These are phyloP conservation scores for Botrytis paeoniae DNA, from an alignment of 2,329 filamentous ascomycete species.

Conservation along the genomic window DNA sequence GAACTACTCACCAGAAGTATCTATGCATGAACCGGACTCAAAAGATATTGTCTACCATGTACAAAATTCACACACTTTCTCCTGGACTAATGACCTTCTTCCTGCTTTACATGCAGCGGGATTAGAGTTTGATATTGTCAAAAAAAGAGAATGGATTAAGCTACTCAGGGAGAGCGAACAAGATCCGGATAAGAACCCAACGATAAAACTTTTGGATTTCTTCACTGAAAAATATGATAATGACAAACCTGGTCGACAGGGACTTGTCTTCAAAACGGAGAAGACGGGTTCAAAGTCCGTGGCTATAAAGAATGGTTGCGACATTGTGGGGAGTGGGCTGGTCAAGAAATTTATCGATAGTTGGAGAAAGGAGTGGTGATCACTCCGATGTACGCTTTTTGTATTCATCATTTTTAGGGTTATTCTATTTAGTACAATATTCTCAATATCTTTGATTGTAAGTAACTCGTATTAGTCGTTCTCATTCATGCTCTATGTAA, in stretches of 20 bases:
- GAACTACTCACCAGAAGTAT: background rate
- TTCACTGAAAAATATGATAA: conserved; percentile 51
- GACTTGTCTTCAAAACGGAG: conserved; percentile 42
- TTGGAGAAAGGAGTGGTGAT: conserved; percentile 32
- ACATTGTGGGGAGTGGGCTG: conserved; percentile 42
- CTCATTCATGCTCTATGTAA: background rate
- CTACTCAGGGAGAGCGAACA: conserved; percentile 45
- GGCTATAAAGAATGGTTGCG: conserved; percentile 38
- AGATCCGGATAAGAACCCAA: conserved; percentile 50
- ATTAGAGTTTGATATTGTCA: conserved; percentile 45
- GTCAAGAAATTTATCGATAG: conserved; percentile 41
- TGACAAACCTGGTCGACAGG: conserved; percentile 40
- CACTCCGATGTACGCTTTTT: background rate
- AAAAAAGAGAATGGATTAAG: conserved; percentile 46
- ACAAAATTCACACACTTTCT: conserved; percentile 47
- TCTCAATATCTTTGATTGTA: background rate
- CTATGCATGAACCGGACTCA: conserved; percentile 22
- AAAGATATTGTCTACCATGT: conserved; percentile 46
- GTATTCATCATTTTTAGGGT: background rate
- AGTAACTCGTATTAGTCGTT: background rate
- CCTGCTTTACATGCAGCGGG: conserved; percentile 48
- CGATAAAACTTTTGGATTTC: conserved; percentile 52
- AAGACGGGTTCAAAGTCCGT: conserved; percentile 31
- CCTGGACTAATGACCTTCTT: conserved; percentile 51
- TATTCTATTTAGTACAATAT: background rate